Percentiles rank a stretch among this genome's conserved stretches.
These are phyloP conservation scores for Xylaria polymorpha DNA, from an alignment of 2,329 filamentous ascomycete species.

Conservation along the genomic window DNA sequence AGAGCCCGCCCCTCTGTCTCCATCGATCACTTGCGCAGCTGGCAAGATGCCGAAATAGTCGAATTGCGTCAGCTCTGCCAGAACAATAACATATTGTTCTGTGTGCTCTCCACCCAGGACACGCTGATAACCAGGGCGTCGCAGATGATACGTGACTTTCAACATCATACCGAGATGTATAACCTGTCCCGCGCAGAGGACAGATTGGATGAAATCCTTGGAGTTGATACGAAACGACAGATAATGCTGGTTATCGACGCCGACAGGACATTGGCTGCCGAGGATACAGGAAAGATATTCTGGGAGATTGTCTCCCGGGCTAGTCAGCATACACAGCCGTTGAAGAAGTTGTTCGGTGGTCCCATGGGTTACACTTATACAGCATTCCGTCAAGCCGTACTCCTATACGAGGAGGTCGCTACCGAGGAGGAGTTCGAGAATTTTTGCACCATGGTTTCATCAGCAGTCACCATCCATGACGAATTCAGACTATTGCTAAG, in stretches of 20 bases:
- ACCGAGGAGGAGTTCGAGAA: conserved; percentile 55
- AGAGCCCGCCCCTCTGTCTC: conserved; percentile 53
- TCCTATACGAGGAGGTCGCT: conserved; percentile 62
- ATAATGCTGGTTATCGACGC: conserved; percentile 68
- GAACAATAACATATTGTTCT: conserved; percentile 61
- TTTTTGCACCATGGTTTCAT: conserved; percentile 59
- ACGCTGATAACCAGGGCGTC: conserved; percentile 31
- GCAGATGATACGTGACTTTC: conserved; percentile 54
- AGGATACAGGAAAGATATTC: conserved; percentile 64
- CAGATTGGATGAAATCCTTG: conserved; percentile 52
- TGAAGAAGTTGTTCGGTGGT: conserved; percentile 61
- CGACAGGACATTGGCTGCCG: conserved; percentile 64
- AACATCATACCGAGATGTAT: conserved; percentile 51
- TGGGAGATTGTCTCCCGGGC: conserved; percentile 51
- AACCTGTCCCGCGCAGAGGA: conserved; percentile 53
- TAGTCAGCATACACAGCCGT: conserved; percentile 36
- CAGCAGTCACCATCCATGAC: conserved; percentile 55
- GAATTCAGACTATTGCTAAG: conserved; percentile 61
- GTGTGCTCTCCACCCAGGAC: conserved; percentile 24
- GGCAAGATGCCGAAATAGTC: conserved; percentile 60
- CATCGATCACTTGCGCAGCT: conserved; percentile 55
- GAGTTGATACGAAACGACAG: conserved; percentile 44
- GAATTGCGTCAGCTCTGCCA: conserved; percentile 58
- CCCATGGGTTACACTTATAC: conserved; percentile 62
- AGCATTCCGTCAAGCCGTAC: conserved; percentile 65